A percentile compares a stretch with the other conserved stretches of the same genome.
phyloP scores from a whole-genome alignment of 768 basidiomycete species.

The Lentinula lateritia region DNA sequence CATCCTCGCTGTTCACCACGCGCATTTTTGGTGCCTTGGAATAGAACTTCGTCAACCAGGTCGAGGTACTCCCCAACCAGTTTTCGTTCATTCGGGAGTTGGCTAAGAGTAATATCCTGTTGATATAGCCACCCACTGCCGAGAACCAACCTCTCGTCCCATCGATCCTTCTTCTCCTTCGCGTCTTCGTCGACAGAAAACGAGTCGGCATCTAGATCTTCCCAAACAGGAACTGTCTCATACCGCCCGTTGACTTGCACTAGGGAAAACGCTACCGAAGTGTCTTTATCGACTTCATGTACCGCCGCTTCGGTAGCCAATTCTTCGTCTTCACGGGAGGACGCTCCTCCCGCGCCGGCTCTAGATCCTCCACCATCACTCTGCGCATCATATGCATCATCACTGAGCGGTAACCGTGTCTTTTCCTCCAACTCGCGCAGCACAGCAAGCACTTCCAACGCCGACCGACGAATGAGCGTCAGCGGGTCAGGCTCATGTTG shows the following conservation, averaged over 20 bases:
- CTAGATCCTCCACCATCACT: slow-evolving; percentile 55
- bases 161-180: slow-evolving; percentile 61
- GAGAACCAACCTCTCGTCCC: slow-evolving; percentile 79
- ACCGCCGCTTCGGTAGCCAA: slow-evolving; percentile 12
- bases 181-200: slow-evolving; percentile 34
- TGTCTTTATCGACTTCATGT: slow-evolving; percentile 47
- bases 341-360: slow-evolving; percentile 24
- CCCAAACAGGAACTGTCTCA: slow-evolving; percentile 75
- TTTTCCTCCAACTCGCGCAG: slow-evolving; percentile 79
- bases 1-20: slow-evolving; percentile 41
- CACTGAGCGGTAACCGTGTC: slow-evolving; percentile 67
- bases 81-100: slow-evolving; percentile 51
- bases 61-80: slow-evolving; percentile 62
- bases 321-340: slow-evolving; percentile 30
- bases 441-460: slow-evolving; percentile 77
- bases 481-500: slow-evolving; percentile 43
- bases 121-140: slow-evolving; percentile 81
- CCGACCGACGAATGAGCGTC: slow-evolving; percentile 65
- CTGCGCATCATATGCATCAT: slow-evolving; percentile 80
- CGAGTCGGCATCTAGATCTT: slow-evolving; percentile 54
- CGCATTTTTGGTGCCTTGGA: slow-evolving; percentile 47
- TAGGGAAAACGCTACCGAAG: slow-evolving; percentile 62
- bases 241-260: slow-evolving; percentile 63
- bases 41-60: slow-evolving; percentile 76
- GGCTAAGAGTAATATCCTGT: slow-evolving; percentile 51